Evolutionary conservation across 2,329 filamentous ascomycete species (phyloP), one percentile per base, ranked within the genome.

Genomic region (Nemania abortiva): DNA sequence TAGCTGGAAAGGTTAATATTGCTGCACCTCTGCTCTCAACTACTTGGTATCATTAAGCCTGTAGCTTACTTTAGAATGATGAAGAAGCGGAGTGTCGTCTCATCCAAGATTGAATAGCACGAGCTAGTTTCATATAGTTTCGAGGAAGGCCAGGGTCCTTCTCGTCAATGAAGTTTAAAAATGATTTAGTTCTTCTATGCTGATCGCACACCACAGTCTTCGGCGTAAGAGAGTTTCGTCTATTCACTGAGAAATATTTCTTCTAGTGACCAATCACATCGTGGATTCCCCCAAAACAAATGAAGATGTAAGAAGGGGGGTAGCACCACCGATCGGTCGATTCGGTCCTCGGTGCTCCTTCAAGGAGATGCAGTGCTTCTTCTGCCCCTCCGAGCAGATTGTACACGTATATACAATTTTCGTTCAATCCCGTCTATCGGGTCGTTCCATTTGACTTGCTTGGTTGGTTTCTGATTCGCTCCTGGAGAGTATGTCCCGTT

Each of bases 341-440:
- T 34, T 54, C 42, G 20, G 53, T 31, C 53, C 29, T 58, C 15
- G 6, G 42, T 55, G 47, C 49, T 56, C 59, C 50, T 27, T 9
- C 27, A 49, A 34, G 52, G 57, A 62, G 54, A 63, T 20, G 47
- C 57, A 49, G 62, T 53, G 22, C 57, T 59, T 54, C 39, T 59
- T 59, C 39, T 27, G 39, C 37, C 34, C 60, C 31, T 53, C 15
- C 22, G 57, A 60, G 49, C 61, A 67, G n/a, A 63, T 22, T 54
- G 61, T 63, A 70, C 64, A 65, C 18, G 37, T 65, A 71, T 70
- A 70, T 71, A 70, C 64, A 71, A 18, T 47, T 65, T 37, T 53
- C 50, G 9, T 18, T 52, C 52, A 59, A 66, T 55, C 52, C 68
- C 47, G 22, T 70, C 56, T 24, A 63, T 39, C 18, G 42, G 57